Conservation (phyloP, 2,329 filamentous ascomycete genomes). For the Aspergillaceae sp. region DNA sequence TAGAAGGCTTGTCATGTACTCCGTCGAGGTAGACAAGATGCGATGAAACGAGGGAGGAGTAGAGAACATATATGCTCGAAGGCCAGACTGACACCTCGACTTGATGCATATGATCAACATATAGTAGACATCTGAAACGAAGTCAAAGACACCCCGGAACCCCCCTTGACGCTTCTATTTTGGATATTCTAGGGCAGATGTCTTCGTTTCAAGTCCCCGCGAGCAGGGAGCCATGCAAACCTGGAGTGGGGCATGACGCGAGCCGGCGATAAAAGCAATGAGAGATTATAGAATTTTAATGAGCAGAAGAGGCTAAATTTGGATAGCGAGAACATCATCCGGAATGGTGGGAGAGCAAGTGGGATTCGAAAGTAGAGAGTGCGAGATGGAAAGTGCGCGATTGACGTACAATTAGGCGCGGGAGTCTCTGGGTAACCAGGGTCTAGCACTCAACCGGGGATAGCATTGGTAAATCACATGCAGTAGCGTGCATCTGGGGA, state of each 20-base stretch:
- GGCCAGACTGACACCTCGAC: neutral
- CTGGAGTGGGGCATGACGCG: slow-evolving; percentile 6
- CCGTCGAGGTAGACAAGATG: neutral
- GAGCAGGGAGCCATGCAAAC: slow-evolving; percentile 4
- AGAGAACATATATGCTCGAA: neutral
- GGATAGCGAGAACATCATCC: neutral
- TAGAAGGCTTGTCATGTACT: neutral
- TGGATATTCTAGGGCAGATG: neutral
- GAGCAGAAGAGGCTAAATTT: slow-evolving; percentile 5
- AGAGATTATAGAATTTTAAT: too few species aligned
- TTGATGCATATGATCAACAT: neutral
- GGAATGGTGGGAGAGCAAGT: neutral
- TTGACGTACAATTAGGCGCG: too few species aligned
- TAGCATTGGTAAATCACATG: too few species aligned
- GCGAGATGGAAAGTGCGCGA: neutral
- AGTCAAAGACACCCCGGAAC: too few species aligned
- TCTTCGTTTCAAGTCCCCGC: neutral
- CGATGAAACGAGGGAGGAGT: neutral
- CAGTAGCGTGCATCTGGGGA: too few species aligned
- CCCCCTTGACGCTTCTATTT: neutral
- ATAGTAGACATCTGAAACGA: neutral
- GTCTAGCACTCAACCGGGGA: too few species aligned
- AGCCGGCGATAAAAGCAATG: too few species aligned
- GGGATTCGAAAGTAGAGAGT: slow-evolving; percentile 1
- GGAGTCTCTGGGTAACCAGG: too few species aligned